Evolutionary conservation across 495 filamentous ascomycete species (phyloP), one percentile per base, ranked within the genome.

Genomic region (Neurospora sp.): DNA sequence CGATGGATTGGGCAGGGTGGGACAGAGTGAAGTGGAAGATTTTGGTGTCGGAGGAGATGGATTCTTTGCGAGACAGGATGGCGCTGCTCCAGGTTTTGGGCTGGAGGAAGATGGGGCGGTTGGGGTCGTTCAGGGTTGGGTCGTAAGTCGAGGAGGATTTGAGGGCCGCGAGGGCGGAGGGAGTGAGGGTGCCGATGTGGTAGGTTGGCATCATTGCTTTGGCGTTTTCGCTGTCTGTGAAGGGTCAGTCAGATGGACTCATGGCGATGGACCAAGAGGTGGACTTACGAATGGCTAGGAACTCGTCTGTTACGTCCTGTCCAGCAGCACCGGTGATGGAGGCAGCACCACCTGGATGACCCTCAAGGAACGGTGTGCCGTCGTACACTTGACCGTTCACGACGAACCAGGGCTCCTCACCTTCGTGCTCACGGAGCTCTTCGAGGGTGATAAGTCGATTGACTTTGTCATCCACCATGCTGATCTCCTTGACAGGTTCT

Each of bases 321-420:
- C 92, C 94, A 23, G 94, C 95, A 3, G 91, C 93, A 62, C 91
- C 90, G 72, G 90, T 88, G 79, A 98, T 98, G 79, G 93, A 96
- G 72, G 92, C 89, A 5, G 93, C 94, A 71, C 95, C 95, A 66
- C 95, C 95, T 3, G 95, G 95, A 83, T 98, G 95, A 11, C 87
- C 92, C 75, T 94, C 87, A 9, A 98, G 83, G 80, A 97, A 98
- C 10, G 79, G 81, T 5, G 93, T 94, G 6, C 94, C 95, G 80
- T 97, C 91, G 78, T 98, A 98, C 18, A 98, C 95, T 76, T 98
- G 91, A 0, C 94, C 93, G 75, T 96, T 91, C 11, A 98, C 88
- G 18, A 97, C 89, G 77, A 98, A 98, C 95, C 94, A 98, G 18
- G 94, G 93, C 54, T 89, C 81, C 23, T 88, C 88, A 46, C 82